phyloP scores from a whole-genome alignment of 1,139 yeast genomes.

The Zygosaccharomyces pseudobailii region DNA sequence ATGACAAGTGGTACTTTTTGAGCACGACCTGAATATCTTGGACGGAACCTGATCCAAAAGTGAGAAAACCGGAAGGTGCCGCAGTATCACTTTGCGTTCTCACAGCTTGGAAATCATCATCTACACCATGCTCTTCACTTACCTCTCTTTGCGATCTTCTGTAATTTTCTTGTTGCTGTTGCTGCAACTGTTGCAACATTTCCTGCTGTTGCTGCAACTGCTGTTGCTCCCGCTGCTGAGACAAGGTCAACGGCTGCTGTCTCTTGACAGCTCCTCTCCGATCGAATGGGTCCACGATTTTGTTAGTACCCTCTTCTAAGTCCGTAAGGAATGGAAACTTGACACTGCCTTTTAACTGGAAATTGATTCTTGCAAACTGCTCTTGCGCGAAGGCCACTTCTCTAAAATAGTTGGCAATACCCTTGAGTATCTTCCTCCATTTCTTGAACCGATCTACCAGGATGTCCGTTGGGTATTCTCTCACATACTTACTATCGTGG shows the following conservation, averaged over 20 bases:
- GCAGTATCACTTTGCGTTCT: constrained; percentile 17
- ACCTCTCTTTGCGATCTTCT: constrained; percentile 1
- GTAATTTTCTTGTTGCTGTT: background rate
- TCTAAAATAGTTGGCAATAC: constrained; percentile 55
- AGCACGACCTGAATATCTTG: constrained; percentile 46
- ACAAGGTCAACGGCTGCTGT: constrained; percentile 23
- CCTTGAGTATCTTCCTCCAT: constrained; percentile 67
- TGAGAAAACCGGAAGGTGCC: constrained; percentile 46
- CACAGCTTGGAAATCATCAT: constrained; percentile 10
- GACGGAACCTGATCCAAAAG: constrained; percentile 48
- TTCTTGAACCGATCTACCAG: constrained; percentile 52
- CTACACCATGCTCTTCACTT: constrained; percentile 1
- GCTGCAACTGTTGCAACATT: background rate
- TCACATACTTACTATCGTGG: constrained; percentile 24
- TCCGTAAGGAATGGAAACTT: constrained; percentile 50
- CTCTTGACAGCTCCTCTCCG: constrained; percentile 20
- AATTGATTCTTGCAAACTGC: constrained; percentile 60
- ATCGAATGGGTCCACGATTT: constrained; percentile 33
- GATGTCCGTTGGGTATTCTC: constrained; percentile 38
- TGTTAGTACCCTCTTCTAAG: constrained; percentile 31
- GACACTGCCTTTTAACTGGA: constrained; percentile 56
- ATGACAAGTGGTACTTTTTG: constrained; percentile 42
- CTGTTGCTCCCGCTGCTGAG: constrained; percentile 17
- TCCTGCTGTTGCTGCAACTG: constrained; percentile 9
- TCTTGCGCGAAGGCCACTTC: constrained; percentile 63